Evolutionary conservation across 306 rosid genomes (phyloP), one percentile per base, ranked within the genome.

Genomic region (Alnus rubra): DNA sequence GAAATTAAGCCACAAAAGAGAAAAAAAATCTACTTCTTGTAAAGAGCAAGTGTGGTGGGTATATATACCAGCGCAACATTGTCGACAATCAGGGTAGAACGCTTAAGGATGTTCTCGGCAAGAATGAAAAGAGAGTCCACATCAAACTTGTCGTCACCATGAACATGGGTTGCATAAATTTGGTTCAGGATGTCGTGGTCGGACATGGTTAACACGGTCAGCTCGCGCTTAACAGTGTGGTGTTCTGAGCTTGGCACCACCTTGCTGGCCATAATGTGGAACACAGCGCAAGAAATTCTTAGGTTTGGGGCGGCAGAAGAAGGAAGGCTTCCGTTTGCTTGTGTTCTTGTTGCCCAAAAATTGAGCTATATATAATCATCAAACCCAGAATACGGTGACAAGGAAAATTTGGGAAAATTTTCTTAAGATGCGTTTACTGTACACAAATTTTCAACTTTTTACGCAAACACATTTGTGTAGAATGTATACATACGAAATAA

Each of bases 161-260:
- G 76, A 23, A 73, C 64, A 54, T 73, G 62, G 64, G 62, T 51
- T 53, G 45, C 63, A 4, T 73, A 54, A n/a, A 73, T 73, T 13
- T 53, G 49, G 8, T 73, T 58, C 48, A 52, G 2, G 64, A 73
- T 33, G 14, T 73, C 48, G 31, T 53, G 48, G 30, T 73, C 63
- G 45, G 64, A 52, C 62, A 73, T 11, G 49, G 62, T 31, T 31
- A 73, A 73, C 60, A 58, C 31, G 48, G 45, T 73, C 47, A 30
- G 48, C 39, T 71, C 75, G 19, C n/a, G 31, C 18, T 44, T 48
- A n/a, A 9, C 52, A 42, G 60, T 55, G 23, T 62, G 18, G 9
- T 31, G 68, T 5, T 4, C n/a, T 12, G 68, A 30, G 2, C 16
- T 62, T 14, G 42, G 68, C 15, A 62, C n/a, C 68, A 12, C 13